Evolutionary conservation across 176 grass and related monocot genomes (phyloP), one percentile per base, ranked within the genome.

Genomic region (Ampelocalamus luodianensis): DNA sequence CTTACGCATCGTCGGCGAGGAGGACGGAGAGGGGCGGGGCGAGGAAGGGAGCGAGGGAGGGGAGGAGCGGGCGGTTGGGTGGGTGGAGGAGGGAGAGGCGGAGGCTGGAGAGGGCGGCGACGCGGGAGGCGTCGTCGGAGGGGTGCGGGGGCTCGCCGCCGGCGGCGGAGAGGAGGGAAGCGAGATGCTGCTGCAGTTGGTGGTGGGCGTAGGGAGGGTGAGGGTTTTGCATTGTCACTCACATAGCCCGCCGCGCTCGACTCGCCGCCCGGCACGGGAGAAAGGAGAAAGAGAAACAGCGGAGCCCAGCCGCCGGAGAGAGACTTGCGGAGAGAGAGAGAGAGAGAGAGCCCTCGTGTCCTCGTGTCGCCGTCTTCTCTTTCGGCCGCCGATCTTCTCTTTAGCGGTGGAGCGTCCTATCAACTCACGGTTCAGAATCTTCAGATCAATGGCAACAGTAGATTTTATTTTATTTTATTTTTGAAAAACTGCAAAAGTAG

Each of bases 111-210:
- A 98, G 91, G 45, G 96, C 91, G 48, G 89, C 49, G 56, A 87
- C 65, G 73, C 93, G 85, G 36, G 87, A 65, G 50, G 89, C 77
- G 71, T 98, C 95, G 18, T 90, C 93, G 71, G 68, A 66, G 84
- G 93, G 81, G 90, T 74, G 87, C 62, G 78, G 67, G 76, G 72
- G 68, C 53, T 67, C 73, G 66, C 69, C 69, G 61, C 68, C 86
- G 39, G 89, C 96, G 29, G 91, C 91, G 54, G 93, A 87, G 77
- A 95, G 83, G 83, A 98, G 89, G 71, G 96, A 90, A 42, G 91
- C 88, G 79, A 95, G 64, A 85, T 95, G 91, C 53, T 95, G 96
- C 82, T 95, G 96, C 71, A 98, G 93, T 69, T 93, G 96, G 84
- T 93, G 95, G 81, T 92, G 90, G 71, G 86, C 88, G 74, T 91